Evolutionary conservation across 345 rosid genomes (phyloP), one percentile per base, ranked within the genome.

Genomic region (Rhizophora mangle): DNA sequence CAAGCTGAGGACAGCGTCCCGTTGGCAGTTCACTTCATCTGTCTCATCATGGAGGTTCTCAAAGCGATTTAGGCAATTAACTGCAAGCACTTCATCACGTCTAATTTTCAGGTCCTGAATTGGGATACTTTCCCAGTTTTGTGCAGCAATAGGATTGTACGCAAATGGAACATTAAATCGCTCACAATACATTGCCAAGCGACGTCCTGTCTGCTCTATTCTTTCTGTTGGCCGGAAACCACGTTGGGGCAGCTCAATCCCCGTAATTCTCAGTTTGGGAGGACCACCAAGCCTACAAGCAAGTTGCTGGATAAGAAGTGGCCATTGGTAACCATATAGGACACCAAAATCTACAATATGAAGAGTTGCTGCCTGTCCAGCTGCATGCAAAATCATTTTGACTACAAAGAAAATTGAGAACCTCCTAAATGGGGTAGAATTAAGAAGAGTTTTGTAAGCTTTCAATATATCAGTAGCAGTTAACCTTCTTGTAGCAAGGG

Each of bases 261-360:
- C 99, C 0, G 99, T 96, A 66, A 96, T 86, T 75, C 96, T 83
- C 72, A 96, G 70, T 79, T 80, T 92, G 0, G 98, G 98, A 22
- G 96, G 87, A 1, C 98, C 96, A 61, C 84, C 79, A 0, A 31
- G 46, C 53, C 64, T 74, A 22, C 9, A 63, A 0, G 99, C 83
- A 46, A 92, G 77, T 60, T 85, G 75, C 65, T 96, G 88, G 30
- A 96, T 85, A 67, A 96, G 78, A 32, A 89, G 82, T 9, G 99
- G 99, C 98, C 98, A 96, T 8, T 92, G 98, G 72, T 89, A 95
- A 70, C 97, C 99, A 70, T 95, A 92, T 2, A 86, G 82, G 54
- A 96, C 84, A 67, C 99, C 99, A 51, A 96, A 96, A 82, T 96
- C 98, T 65, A 96, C 85, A 24, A 96, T 69, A 75, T 96, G 99